Percentiles rank a stretch among this genome's conserved stretches.
These are phyloP conservation scores for Phytophthora pistaciae DNA, from an alignment of 352 stramenopile genomes.

Conservation along the genomic window DNA sequence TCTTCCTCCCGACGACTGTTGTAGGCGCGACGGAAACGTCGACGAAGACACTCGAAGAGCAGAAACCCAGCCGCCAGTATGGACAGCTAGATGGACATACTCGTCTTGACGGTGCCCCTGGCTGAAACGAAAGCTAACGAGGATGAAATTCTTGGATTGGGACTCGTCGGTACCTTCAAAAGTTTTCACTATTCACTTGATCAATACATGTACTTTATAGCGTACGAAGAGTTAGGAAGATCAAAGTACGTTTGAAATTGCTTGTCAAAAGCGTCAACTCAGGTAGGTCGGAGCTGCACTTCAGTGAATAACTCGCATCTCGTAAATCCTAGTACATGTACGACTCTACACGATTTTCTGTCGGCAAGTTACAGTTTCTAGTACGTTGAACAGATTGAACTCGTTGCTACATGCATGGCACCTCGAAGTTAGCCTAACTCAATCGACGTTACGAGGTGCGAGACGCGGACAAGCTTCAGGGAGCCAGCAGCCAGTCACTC, in stretches of 20 bases:
- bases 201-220: too few relatives aligned
- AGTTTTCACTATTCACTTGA: neutral
- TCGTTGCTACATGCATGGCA: neutral
- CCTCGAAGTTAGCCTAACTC: neutral
- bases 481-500: neutral
- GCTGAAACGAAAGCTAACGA: neutral
- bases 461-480: neutral
- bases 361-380: too few relatives aligned
- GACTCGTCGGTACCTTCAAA: slow-evolving; percentile 22
- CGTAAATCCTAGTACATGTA: too few relatives aligned
- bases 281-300: too few relatives aligned
- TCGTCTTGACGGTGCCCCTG: slow-evolving; percentile 61
- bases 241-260: slow-evolving; percentile 1
- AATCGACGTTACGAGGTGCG: neutral
- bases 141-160: slow-evolving; percentile 15
- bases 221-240: neutral
- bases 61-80: slow-evolving; percentile 60
- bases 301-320: too few relatives aligned
- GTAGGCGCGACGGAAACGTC: slow-evolving; percentile 63
- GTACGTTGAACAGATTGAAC: neutral
- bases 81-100: slow-evolving; percentile 69
- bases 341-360: too few relatives aligned
- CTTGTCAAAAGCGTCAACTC: too few relatives aligned
- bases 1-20: slow-evolving; percentile 50
- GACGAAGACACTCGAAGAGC: slow-evolving; percentile 69